A percentile compares a stretch with the other conserved stretches of the same genome.
phyloP scores from a whole-genome alignment of 257 asterid species.

The Schizonepeta tenuifolia region DNA sequence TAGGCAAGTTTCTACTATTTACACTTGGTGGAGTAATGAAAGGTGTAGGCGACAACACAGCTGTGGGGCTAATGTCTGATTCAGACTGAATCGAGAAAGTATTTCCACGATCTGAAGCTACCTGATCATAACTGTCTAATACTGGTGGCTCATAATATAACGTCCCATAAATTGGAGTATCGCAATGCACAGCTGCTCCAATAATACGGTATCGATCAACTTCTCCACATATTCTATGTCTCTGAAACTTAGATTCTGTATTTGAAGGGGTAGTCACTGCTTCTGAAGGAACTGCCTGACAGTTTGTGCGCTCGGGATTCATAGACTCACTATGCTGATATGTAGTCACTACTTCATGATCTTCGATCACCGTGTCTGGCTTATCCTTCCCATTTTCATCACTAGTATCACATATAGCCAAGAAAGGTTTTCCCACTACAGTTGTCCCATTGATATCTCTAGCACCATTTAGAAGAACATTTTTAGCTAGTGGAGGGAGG shows the following conservation, averaged over 20 bases:
- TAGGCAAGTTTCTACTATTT: slow-evolving; percentile 43
- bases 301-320: slow-evolving; percentile 41
- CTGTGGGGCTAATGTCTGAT: slow-evolving; percentile 46
- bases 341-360: slow-evolving; percentile 38
- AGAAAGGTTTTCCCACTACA: slow-evolving; percentile 42
- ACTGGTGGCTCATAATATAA: slow-evolving; percentile 77
- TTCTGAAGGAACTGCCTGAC: slow-evolving; percentile 44
- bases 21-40: slow-evolving; percentile 72
- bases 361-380: slow-evolving; percentile 36
- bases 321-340: slow-evolving; percentile 43
- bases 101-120: slow-evolving; percentile 46
- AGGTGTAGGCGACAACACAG: slow-evolving; percentile 44
- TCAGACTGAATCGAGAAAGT: slow-evolving; percentile 46
- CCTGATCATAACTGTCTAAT: slow-evolving; percentile 41
- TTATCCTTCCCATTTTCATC: slow-evolving; percentile 54
- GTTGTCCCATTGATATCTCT: slow-evolving; percentile 42
- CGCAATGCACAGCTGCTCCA: slow-evolving; percentile 43
- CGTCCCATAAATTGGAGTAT: slow-evolving; percentile 55
- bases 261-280: slow-evolving; percentile 42
- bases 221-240: slow-evolving; percentile 30
- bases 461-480: slow-evolving; percentile 45
- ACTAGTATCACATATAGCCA: slow-evolving; percentile 48
- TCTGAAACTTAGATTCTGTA: slow-evolving; percentile 39
- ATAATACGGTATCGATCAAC: slow-evolving; percentile 43
- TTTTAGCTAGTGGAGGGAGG: slow-evolving; percentile 75